Evolutionary conservation across 1,284 basidiomycete genomes (phyloP).

Genomic region (Xerocomus amazonicus): DNA sequence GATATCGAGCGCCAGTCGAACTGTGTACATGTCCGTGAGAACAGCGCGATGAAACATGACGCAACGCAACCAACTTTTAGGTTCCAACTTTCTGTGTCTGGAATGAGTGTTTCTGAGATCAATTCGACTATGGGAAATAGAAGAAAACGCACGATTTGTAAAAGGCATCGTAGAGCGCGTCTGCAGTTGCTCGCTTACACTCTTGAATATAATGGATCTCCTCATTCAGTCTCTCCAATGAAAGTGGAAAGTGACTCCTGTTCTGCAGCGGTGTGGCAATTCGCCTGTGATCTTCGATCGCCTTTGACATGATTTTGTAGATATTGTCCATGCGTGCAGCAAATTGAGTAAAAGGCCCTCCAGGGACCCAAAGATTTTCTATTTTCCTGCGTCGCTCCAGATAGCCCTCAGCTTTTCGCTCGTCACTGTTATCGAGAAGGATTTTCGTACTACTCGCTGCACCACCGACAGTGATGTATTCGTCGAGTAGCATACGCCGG

Average conservation of each 20-base stretch:
- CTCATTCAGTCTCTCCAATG: conserved; percentile 22
- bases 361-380: conserved; percentile 16
- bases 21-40: conserved; percentile 14
- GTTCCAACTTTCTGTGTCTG: conserved; percentile 20
- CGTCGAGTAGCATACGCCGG: conserved; percentile 25
- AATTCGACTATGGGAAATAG: no score
- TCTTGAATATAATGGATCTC: conserved; percentile 23
- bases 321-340: conserved; percentile 22
- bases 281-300: conserved; percentile 24
- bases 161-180: conserved; percentile 21
- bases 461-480: conserved; percentile 30
- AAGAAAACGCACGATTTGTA: conserved; percentile 19
- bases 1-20: conserved; percentile 20
- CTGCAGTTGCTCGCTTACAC: conserved; percentile 19
- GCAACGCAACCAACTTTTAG: conserved; percentile 20
- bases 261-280: conserved; percentile 8
- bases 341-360: conserved; percentile 19
- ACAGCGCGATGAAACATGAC: not conserved
- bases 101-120: conserved; percentile 3
- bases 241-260: conserved; percentile 23
- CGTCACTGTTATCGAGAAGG: conserved; percentile 23
- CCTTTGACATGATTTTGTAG: conserved; percentile 18
- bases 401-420: conserved; percentile 25
- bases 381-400: conserved; percentile 23
- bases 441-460: conserved; percentile 27